Conservation (phyloP, 805 yeast genomes). For the Kluyveromyces starmeri region DNA sequence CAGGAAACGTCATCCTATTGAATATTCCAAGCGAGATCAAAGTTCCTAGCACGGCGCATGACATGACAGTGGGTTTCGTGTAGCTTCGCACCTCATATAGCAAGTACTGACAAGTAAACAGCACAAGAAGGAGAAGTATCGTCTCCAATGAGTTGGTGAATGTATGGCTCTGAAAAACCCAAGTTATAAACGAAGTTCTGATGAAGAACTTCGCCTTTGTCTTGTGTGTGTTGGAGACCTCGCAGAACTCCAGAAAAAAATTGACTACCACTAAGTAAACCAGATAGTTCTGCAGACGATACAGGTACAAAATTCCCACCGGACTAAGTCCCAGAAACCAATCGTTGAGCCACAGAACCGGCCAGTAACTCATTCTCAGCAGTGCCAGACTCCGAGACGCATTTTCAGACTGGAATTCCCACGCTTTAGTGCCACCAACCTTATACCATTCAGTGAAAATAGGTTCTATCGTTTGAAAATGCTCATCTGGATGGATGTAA, state of each 20-base stretch:
- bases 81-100: slow-evolving; percentile 8
- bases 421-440: slow-evolving; percentile 40
- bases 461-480: slow-evolving; percentile 82
- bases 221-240: slow-evolving; percentile 42
- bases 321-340: slow-evolving; percentile 22
- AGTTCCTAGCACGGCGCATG: slow-evolving; percentile 34
- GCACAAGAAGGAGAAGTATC: slow-evolving; percentile 32
- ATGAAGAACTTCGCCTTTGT: slow-evolving; percentile 27
- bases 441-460: slow-evolving; percentile 24
- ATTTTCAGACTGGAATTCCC: slow-evolving; percentile 62
- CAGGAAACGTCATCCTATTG: slow-evolving; percentile 77
- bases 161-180: slow-evolving; percentile 76
- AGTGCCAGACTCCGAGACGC: slow-evolving; percentile 63
- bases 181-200: slow-evolving; percentile 58
- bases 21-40: slow-evolving; percentile 61
- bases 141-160: slow-evolving; percentile 86
- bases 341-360: slow-evolving; percentile 33
- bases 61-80: slow-evolving; percentile 6
- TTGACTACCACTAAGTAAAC: slow-evolving; percentile 30
- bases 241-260: slow-evolving; percentile 39
- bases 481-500: slow-evolving; percentile 97
- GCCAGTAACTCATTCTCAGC: slow-evolving; percentile 60
- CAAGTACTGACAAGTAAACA: slow-evolving; percentile 30
- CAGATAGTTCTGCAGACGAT: slow-evolving; percentile 40
- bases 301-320: slow-evolving; percentile 45